phyloP scores from a whole-genome alignment of 2,329 filamentous ascomycete species.

The Fusarium sororula region DNA sequence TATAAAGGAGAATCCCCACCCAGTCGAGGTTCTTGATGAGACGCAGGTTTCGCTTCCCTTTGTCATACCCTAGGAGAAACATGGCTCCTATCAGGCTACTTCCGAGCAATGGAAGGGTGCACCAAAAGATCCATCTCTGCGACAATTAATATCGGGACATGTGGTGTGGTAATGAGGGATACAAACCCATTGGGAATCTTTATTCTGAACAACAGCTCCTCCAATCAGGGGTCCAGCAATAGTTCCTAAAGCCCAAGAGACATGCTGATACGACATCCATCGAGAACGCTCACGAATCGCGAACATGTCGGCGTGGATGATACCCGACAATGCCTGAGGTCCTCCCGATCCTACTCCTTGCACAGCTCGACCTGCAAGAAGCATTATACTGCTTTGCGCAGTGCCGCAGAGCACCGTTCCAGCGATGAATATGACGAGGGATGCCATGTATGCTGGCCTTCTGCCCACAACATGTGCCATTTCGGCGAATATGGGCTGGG shows the following conservation, averaged over 20 bases:
- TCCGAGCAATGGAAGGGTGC: constrained; percentile 47
- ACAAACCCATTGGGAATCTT: constrained; percentile 36
- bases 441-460: constrained; percentile 39
- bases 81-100: constrained; percentile 35
- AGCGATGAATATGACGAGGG: constrained; percentile 47
- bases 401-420: constrained; percentile 53
- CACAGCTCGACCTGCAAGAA: constrained; percentile 48
- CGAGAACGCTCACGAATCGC: constrained; percentile 53
- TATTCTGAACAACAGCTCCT: constrained; percentile 30
- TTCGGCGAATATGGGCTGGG: constrained; percentile 60
- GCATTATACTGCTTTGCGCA: constrained; percentile 41
- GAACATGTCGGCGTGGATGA: constrained; percentile 53
- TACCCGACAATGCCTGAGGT: constrained; percentile 45
- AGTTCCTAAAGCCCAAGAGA: constrained; percentile 67
- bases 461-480: constrained; percentile 50
- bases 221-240: constrained; percentile 42
- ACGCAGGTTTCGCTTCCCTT: background rate
- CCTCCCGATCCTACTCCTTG: constrained; percentile 51
- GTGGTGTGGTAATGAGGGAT: background rate
- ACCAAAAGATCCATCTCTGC: constrained; percentile 50
- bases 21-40: constrained; percentile 62
- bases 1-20: constrained; percentile 68
- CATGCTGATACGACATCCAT: constrained; percentile 50
- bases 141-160: background rate
- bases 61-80: constrained; percentile 43